Evolutionary conservation across 176 grass and related monocot species (phyloP).

Genomic region (Pontederia paniculata): DNA sequence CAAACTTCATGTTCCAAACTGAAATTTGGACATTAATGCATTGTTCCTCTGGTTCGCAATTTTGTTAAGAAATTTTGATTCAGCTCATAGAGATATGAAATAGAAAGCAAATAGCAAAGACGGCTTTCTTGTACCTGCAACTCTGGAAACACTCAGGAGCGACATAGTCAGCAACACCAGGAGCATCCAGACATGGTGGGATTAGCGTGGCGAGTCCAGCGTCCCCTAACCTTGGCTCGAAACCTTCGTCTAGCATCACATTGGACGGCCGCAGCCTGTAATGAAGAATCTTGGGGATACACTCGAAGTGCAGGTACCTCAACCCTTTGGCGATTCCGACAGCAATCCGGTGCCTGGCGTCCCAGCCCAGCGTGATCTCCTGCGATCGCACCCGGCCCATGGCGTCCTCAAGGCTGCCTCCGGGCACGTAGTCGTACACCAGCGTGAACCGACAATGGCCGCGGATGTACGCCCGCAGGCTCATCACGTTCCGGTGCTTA

Average conservation of each 20-base stretch:
- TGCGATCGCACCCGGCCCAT: conserved; percentile 74
- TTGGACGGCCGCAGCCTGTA: conserved; percentile 68
- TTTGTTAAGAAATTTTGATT: not conserved
- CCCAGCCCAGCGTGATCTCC: conserved; percentile 63
- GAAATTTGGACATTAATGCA: no score
- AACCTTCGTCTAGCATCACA: conserved; percentile 77
- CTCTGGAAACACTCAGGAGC: conserved; percentile 82
- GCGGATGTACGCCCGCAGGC: conserved; percentile 65
- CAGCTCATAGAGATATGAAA: not conserved
- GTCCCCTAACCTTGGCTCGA: conserved; percentile 55
- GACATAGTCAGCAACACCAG: conserved; percentile 26
- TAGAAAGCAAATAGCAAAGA: conserved; percentile 4
- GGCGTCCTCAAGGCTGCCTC: conserved; percentile 81
- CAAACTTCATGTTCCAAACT: no score
- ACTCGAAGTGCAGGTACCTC: conserved; percentile 84
- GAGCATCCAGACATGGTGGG: conserved; percentile 20
- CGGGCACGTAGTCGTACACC: conserved; percentile 52
- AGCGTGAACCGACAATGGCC: conserved; percentile 59
- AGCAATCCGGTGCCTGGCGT: conserved; percentile 63
- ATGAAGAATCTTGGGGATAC: conserved; percentile 54
- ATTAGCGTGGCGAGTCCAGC: conserved; percentile 50
- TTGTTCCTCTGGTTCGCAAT: no score
- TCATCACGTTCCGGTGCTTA: conserved; percentile 67
- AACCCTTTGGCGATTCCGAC: conserved; percentile 67
- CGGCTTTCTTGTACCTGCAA: conserved; percentile 38